A percentile compares a stretch with the other conserved stretches of the same genome.
Evolutionary conservation across 192 early-diverging fungal species (phyloP).

Genomic region (Dissophora globulifera): DNA sequence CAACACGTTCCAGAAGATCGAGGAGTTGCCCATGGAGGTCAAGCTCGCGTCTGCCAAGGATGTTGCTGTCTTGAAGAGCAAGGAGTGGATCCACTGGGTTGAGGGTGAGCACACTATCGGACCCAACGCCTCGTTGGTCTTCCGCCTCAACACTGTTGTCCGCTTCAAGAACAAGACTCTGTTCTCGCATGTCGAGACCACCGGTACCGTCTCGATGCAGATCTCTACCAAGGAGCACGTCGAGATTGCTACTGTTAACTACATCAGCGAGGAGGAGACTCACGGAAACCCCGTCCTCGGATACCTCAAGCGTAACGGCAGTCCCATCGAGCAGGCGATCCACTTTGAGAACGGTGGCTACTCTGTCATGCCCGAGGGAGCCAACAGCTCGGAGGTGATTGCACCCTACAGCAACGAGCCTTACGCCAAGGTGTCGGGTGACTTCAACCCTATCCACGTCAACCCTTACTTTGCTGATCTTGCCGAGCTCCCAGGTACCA

Average conservation of each 20-base stretch:
- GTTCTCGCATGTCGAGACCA: slow-evolving; percentile 80
- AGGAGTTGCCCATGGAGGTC: slow-evolving; percentile 84
- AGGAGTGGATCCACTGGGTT: slow-evolving; percentile 87
- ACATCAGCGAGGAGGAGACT: slow-evolving; percentile 72
- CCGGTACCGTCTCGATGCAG: slow-evolving; percentile 78
- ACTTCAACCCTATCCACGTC: slow-evolving; percentile 97
- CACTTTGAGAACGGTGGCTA: slow-evolving; percentile 93
- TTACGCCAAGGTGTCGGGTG: slow-evolving; percentile 89
- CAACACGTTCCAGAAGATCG: slow-evolving; percentile 85
- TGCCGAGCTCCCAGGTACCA: slow-evolving; percentile 90
- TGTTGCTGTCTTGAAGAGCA: slow-evolving; percentile 88
- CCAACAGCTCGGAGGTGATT: slow-evolving; percentile 87
- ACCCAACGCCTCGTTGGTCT: slow-evolving; percentile 74
- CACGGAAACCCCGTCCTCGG: slow-evolving; percentile 91
- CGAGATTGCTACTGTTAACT: slow-evolving; percentile 84
- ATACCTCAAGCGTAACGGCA: slow-evolving; percentile 87
- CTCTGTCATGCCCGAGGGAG: slow-evolving; percentile 89
- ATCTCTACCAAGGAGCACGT: slow-evolving; percentile 86
- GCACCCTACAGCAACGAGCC: slow-evolving; percentile 87
- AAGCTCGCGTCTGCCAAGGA: slow-evolving; percentile 81
- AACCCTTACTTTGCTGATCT: slow-evolving; percentile 95
- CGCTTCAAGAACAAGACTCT: slow-evolving; percentile 66
- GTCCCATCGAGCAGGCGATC: slow-evolving; percentile 87
- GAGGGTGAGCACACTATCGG: slow-evolving; percentile 68
- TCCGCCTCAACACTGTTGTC: slow-evolving; percentile 78